Evolutionary conservation across 2,329 filamentous ascomycete species (phyloP).

Genomic region (Aspergillus tamarii): DNA sequence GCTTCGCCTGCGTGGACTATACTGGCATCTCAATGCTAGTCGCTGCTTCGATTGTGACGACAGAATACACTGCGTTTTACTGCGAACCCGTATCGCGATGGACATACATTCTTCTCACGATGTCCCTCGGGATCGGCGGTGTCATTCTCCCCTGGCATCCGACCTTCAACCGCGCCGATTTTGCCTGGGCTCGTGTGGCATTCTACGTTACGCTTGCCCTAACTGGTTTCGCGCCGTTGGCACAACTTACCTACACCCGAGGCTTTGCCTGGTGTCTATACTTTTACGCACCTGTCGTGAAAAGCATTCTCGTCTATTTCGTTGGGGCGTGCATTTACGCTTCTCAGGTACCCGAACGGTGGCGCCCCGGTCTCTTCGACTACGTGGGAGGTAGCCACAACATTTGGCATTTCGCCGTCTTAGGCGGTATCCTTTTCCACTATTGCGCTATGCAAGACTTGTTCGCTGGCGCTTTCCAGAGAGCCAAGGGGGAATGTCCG

Average conservation of each 20-base stretch:
- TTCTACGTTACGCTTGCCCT: slow-evolving; percentile 88
- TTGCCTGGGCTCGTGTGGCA: slow-evolving; percentile 87
- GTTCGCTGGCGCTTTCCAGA: slow-evolving; percentile 75
- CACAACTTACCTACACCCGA: slow-evolving; percentile 79
- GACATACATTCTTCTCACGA: slow-evolving; percentile 82
- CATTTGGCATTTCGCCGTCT: slow-evolving; percentile 92
- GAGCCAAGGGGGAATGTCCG: slow-evolving; percentile 58
- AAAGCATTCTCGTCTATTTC: slow-evolving; percentile 85
- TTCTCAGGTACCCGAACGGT: slow-evolving; percentile 88
- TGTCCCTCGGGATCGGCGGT: slow-evolving; percentile 78
- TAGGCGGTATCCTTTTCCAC: slow-evolving; percentile 96
- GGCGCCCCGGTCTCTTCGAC: slow-evolving; percentile 90
- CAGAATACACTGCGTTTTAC: slow-evolving; percentile 98
- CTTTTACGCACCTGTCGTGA: slow-evolving; percentile 86
- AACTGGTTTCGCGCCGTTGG: slow-evolving; percentile 85
- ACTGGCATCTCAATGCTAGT: slow-evolving; percentile 95
- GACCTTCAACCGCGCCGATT: slow-evolving; percentile 86
- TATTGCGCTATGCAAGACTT: slow-evolving; percentile 96
- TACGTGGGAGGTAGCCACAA: slow-evolving; percentile 96
- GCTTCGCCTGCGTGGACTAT: slow-evolving; percentile 97
- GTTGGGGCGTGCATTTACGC: slow-evolving; percentile 85
- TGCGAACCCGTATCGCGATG: slow-evolving; percentile 88
- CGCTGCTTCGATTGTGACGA: slow-evolving; percentile 92
- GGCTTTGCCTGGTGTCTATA: slow-evolving; percentile 79
- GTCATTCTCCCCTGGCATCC: slow-evolving; percentile 96